Conservation (phyloP, 768 basidiomycete species). For the Tricholoma sp. region DNA sequence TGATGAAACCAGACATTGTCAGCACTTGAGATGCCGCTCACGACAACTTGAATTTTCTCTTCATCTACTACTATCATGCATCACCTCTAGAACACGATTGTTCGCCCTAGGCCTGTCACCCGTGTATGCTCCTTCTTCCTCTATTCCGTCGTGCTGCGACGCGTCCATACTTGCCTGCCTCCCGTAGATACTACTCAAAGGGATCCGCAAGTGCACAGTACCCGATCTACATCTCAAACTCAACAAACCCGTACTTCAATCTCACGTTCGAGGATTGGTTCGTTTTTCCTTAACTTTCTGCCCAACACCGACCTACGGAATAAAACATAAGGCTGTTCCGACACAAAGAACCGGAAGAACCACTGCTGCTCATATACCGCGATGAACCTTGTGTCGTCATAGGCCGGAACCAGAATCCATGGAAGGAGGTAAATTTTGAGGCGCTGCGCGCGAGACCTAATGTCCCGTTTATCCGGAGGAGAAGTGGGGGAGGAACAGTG, state of each 20-base stretch:
- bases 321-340: constrained; percentile 49
- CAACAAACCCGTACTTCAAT: constrained; percentile 85
- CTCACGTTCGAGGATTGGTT: constrained; percentile 89
- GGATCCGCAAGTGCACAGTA: constrained; percentile 28
- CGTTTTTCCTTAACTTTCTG: constrained; percentile 1
- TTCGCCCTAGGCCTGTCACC: not conserved
- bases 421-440: constrained; percentile 89
- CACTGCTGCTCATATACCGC: constrained; percentile 83
- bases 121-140: constrained; percentile 9
- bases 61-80: not conserved
- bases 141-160: constrained; percentile 8
- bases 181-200: constrained; percentile 7
- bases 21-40: too few species aligned
- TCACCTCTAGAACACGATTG: not conserved
- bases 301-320: not conserved
- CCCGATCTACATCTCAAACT: constrained; percentile 69
- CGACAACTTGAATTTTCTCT: not conserved
- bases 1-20: too few species aligned
- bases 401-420: constrained; percentile 95
- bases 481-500: constrained; percentile 93
- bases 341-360: constrained; percentile 57
- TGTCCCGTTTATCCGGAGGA: constrained; percentile 76
- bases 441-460: constrained; percentile 41
- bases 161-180: constrained; percentile 1
- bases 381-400: constrained; percentile 89